Percentiles rank a stretch among this genome's conserved stretches.
phyloP scores from a whole-genome alignment of 208 protist species.

The Crithidia bombi region DNA sequence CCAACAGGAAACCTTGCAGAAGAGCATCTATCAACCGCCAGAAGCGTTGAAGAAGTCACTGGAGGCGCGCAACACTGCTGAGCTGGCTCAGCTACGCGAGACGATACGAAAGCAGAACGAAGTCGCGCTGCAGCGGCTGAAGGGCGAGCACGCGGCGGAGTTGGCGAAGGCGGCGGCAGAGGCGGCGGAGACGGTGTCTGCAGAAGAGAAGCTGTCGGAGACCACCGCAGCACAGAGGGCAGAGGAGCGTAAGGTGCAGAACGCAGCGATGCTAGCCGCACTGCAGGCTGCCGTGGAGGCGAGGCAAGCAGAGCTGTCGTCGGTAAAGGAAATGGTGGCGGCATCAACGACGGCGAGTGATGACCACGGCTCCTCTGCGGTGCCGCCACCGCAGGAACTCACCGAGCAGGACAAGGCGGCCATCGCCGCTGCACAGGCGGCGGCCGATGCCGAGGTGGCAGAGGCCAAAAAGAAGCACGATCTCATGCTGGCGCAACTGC shows the following conservation, averaged over 20 bases:
- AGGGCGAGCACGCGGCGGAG: constrained; percentile 28
- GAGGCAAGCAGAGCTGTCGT: constrained; percentile 21
- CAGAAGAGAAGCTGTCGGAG: constrained; percentile 16
- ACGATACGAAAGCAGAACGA: constrained; percentile 23
- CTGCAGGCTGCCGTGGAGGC: constrained; percentile 22
- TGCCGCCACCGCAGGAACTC: not conserved
- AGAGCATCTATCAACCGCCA: constrained; percentile 15
- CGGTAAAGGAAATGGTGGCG: constrained; percentile 15
- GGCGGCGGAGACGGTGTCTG: constrained; percentile 10
- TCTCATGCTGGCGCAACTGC: constrained; percentile 9
- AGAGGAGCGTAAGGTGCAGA: constrained; percentile 13
- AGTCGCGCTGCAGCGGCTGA: constrained; percentile 13
- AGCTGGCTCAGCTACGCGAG: constrained; percentile 33
- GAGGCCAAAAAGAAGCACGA: constrained; percentile 17
- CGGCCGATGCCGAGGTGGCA: constrained; percentile 22
- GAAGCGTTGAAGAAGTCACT: constrained; percentile 33
- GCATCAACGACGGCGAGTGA: not conserved
- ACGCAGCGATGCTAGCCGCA: constrained; percentile 23
- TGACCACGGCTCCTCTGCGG: not conserved
- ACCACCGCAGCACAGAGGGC: constrained; percentile 18
- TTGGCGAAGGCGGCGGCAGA: constrained; percentile 25
- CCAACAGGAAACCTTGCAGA: constrained; percentile 32
- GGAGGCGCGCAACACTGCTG: constrained; percentile 32
- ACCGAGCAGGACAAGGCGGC: constrained; percentile 18
- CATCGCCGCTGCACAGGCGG: constrained; percentile 26